Evolutionary conservation across 805 yeast species (phyloP).

Genomic region (Ogataea pini): DNA sequence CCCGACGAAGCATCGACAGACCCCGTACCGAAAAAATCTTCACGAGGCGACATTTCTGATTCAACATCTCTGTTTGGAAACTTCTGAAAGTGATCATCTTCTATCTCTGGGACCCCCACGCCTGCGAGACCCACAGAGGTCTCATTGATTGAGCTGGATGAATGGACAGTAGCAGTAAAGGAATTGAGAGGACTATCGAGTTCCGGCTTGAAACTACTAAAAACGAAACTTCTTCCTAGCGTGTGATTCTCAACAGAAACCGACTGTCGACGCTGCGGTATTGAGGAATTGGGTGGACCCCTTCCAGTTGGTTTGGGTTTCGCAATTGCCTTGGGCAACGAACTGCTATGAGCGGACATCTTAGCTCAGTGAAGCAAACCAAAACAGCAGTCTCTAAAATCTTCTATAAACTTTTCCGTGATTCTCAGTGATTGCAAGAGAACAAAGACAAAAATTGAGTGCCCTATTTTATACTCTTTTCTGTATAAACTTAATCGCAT

Average conservation of each 20-base stretch:
- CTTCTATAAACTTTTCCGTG: too few relatives aligned
- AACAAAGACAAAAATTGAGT: neutral
- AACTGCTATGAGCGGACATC: conserved; percentile 20
- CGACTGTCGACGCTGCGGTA: conserved; percentile 20
- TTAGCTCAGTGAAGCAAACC: neutral
- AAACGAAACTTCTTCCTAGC: conserved; percentile 43
- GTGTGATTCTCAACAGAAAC: conserved; percentile 33
- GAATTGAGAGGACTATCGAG: conserved; percentile 16
- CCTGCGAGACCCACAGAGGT: conserved; percentile 58
- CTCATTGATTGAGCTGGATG: conserved; percentile 53
- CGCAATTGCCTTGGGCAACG: conserved; percentile 24
- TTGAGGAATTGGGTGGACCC: conserved; percentile 7
- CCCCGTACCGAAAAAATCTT: neutral
- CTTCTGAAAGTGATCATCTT: conserved; percentile 12
- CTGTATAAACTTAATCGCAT: neutral
- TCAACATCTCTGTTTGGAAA: neutral
- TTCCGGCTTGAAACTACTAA: conserved; percentile 36
- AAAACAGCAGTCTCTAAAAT: too few relatives aligned
- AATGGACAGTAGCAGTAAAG: conserved; percentile 46
- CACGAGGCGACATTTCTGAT: neutral
- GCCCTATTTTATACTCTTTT: neutral
- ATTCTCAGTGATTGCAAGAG: too few relatives aligned
- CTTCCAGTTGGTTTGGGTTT: conserved; percentile 14
- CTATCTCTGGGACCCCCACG: conserved; percentile 49
- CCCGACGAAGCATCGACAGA: neutral